Conservation (phyloP, 192 early-diverging fungal species). For the Oehlia diaphana region DNA sequence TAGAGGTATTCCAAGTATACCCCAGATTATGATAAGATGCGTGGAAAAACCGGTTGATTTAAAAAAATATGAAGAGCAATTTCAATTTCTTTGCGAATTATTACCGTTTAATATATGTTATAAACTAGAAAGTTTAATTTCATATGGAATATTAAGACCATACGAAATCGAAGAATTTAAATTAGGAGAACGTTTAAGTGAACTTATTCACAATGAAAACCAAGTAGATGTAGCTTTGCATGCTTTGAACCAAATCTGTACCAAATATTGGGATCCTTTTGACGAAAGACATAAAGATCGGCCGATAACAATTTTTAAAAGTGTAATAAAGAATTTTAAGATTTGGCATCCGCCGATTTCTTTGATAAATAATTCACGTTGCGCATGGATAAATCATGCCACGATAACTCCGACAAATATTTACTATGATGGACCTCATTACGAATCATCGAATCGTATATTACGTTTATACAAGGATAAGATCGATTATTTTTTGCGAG, state of each 20-base stretch:
- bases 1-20: not conserved
- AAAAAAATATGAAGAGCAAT: not conserved
- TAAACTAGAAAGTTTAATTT: constrained; percentile 19
- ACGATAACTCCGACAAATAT: constrained; percentile 65
- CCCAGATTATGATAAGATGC: not conserved
- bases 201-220: not conserved
- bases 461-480: constrained; percentile 55
- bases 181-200: not conserved
- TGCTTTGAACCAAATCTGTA: not conserved
- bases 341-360: not conserved
- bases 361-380: not conserved
- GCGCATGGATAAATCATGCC: constrained; percentile 15
- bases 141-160: not conserved
- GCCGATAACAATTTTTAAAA: not conserved
- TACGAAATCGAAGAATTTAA: not conserved
- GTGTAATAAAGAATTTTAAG: not conserved
- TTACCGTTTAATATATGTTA: constrained; percentile 12
- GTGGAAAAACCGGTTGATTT: not conserved
- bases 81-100: not conserved
- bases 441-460: constrained; percentile 76
- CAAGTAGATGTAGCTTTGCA: not conserved
- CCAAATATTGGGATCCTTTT: constrained; percentile 9
- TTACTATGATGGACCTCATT: constrained; percentile 57
- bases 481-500: constrained; percentile 63
- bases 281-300: not conserved